Conservation (phyloP, 352 stramenopile species). For the Thraustochytrium striatum region DNA sequence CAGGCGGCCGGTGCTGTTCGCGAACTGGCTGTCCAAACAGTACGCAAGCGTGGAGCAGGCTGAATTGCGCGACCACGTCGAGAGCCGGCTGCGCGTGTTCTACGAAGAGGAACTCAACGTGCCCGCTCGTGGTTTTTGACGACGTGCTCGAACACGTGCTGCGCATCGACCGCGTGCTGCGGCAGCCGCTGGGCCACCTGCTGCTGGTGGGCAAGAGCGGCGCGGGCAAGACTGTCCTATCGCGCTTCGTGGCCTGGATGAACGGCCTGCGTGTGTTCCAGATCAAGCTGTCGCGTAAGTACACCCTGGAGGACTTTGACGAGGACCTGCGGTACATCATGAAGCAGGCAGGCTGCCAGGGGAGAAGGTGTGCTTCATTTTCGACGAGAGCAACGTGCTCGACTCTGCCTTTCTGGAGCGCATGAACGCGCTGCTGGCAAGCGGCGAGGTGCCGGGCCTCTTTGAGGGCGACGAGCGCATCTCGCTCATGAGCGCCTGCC, state of each 20-base stretch:
- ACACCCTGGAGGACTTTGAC: conserved; percentile 98
- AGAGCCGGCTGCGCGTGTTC: conserved; percentile 93
- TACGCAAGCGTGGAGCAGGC: conserved; percentile 86
- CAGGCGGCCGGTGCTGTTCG: conserved; percentile 87
- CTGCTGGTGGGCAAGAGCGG: conserved; percentile 97
- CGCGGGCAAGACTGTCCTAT: conserved; percentile 97
- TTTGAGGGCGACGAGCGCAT: conserved; percentile 99
- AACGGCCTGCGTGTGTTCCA: conserved; percentile 98
- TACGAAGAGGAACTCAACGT: conserved; percentile 99
- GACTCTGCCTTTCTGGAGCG: conserved; percentile 97
- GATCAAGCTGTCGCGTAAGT: conserved; percentile 98
- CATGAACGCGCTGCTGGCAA: conserved; percentile 99
- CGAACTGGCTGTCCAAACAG: conserved; percentile 92
- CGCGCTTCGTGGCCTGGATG: conserved; percentile 99
- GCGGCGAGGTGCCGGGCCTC: conserved; percentile 97
- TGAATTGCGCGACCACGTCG: conserved; percentile 92
- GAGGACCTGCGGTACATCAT: conserved; percentile 96
- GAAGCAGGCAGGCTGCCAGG: conserved; percentile 91
- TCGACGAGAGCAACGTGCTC: conserved; percentile 98
- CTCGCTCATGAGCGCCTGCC: conserved; percentile 89
- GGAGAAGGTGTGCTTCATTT: conserved; percentile 99
- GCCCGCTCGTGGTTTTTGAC: conserved; percentile 98
- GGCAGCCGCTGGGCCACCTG: conserved; percentile 96
- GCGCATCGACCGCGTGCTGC: conserved; percentile 93
- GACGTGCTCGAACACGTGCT: conserved; percentile 98